Percentiles rank a stretch among this genome's conserved stretches.
Conservation (phyloP, 2,329 filamentous ascomycete genomes). For the Verticillium nonalfalfae region DNA sequence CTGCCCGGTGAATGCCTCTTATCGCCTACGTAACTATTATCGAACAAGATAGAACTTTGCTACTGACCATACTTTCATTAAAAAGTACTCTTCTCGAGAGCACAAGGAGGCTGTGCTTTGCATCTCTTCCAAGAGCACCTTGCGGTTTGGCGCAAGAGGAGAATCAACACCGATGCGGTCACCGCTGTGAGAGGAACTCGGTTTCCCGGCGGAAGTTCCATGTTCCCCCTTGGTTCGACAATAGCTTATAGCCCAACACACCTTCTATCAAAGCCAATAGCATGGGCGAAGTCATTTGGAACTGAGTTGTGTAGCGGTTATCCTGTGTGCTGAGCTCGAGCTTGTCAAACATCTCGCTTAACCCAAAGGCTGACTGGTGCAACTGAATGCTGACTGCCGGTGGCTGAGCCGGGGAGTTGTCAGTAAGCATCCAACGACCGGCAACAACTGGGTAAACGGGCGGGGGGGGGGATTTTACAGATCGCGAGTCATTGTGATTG, state of each 20-base stretch:
- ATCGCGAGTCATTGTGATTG: slow-evolving; percentile 22
- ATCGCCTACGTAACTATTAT: too few species aligned
- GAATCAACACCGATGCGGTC: too few species aligned
- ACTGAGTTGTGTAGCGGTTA: slow-evolving; percentile 21
- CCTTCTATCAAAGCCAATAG: slow-evolving; percentile 39
- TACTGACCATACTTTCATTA: too few species aligned
- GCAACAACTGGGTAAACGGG: too few species aligned
- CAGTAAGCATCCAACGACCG: too few species aligned
- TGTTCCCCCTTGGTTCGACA: slow-evolving; percentile 13
- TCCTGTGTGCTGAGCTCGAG: slow-evolving; percentile 29
- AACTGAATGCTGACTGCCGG: slow-evolving; percentile 33
- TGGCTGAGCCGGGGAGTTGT: slow-evolving; percentile 22
- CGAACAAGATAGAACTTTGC: too few species aligned
- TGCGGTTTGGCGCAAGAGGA: too few species aligned
- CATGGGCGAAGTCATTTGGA: slow-evolving; percentile 32
- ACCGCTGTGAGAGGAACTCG: slow-evolving; percentile 1
- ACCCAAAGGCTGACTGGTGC: slow-evolving; percentile 36
- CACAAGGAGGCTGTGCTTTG: too few species aligned
- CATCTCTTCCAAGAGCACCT: too few species aligned
- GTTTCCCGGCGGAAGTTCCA: slow-evolving; percentile 11
- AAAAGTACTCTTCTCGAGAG: too few species aligned
- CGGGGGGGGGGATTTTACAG: not conserved
- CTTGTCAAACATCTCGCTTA: slow-evolving; percentile 35
- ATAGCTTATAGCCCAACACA: slow-evolving; percentile 35
- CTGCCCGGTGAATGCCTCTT: too few species aligned